These are phyloP conservation scores for Neofusicoccum parvum DNA, from an alignment of 2,329 filamentous ascomycete species.

Conservation along the genomic window DNA sequence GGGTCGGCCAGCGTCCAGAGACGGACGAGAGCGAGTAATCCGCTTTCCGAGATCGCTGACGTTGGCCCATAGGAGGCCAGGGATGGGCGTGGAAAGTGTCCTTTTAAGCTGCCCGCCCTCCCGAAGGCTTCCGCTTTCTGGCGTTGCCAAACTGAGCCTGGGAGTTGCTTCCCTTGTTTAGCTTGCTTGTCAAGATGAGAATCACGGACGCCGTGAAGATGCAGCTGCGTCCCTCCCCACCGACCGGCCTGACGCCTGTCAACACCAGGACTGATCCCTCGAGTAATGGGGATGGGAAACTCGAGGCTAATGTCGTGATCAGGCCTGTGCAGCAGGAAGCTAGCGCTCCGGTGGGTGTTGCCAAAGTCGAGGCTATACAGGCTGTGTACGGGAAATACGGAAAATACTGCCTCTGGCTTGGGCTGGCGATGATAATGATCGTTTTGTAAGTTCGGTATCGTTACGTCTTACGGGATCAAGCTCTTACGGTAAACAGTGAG, in stretches of 20 bases:
- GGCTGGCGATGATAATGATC: conserved; percentile 24
- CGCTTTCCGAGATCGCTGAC: not conserved
- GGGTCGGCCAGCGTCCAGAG: not conserved
- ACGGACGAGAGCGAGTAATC: not conserved
- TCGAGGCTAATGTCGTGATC: conserved; percentile 1
- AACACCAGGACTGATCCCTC: not conserved
- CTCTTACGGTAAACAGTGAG: conserved; percentile 28
- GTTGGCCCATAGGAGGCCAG: not conserved
- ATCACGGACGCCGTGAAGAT: not conserved
- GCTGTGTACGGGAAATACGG: conserved; percentile 34
- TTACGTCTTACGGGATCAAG: not conserved
- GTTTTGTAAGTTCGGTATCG: conserved; percentile 21
- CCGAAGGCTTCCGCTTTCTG: not conserved
- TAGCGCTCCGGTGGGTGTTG: conserved; percentile 25
- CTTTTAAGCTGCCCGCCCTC: not conserved
- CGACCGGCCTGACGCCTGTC: not conserved
- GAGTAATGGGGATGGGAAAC: not conserved
- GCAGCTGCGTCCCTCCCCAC: not conserved
- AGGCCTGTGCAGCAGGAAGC: not conserved
- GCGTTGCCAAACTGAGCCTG: not conserved
- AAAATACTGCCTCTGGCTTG: conserved; percentile 25
- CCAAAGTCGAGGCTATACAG: conserved; percentile 34
- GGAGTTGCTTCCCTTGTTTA: not conserved
- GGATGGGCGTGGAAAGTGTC: not conserved
- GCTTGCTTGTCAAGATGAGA: conserved; percentile 8